Conservation (phyloP, 345 rosid species). For the Lepidium didymum region DNA sequence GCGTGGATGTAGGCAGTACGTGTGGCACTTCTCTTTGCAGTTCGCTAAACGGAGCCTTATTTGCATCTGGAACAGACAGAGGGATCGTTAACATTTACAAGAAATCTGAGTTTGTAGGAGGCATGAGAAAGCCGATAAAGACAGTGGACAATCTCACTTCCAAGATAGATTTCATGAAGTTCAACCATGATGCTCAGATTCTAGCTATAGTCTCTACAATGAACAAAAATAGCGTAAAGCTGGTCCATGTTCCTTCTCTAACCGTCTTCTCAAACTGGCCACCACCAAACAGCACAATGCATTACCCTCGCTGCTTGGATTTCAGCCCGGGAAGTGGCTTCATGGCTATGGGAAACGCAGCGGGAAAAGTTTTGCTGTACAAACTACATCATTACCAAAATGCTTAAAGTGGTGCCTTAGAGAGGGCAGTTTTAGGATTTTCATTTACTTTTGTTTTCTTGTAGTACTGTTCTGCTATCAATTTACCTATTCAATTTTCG, state of each 20-base stretch:
- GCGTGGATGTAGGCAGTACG: conserved; percentile 80
- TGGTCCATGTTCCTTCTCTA: conserved; percentile 63
- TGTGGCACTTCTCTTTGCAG: conserved; percentile 66
- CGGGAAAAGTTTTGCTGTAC: conserved; percentile 73
- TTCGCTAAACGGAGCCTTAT: conserved; percentile 47
- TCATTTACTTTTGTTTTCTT: neutral
- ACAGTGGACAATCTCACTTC: conserved; percentile 73
- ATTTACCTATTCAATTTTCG: neutral
- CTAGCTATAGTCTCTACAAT: conserved; percentile 68
- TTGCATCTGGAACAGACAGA: conserved; percentile 82
- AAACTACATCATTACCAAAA: conserved; percentile 77
- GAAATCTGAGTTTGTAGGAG: conserved; percentile 71
- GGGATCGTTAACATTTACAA: conserved; percentile 88
- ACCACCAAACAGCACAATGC: conserved; percentile 43
- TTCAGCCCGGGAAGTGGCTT: conserved; percentile 94
- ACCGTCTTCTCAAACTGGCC: conserved; percentile 84
- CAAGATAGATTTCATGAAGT: conserved; percentile 70
- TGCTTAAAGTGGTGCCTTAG: conserved; percentile 40
- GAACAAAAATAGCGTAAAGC: conserved; percentile 73
- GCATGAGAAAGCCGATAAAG: conserved; percentile 76
- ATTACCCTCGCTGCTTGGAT: conserved; percentile 77
- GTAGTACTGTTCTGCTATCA: conserved; percentile 9
- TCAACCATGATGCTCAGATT: conserved; percentile 74
- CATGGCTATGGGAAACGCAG: conserved; percentile 84
- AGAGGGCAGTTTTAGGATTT: conserved; percentile 11